Conservation (phyloP, 495 filamentous ascomycete genomes). For the Chaetomidium leptoderma region DNA sequence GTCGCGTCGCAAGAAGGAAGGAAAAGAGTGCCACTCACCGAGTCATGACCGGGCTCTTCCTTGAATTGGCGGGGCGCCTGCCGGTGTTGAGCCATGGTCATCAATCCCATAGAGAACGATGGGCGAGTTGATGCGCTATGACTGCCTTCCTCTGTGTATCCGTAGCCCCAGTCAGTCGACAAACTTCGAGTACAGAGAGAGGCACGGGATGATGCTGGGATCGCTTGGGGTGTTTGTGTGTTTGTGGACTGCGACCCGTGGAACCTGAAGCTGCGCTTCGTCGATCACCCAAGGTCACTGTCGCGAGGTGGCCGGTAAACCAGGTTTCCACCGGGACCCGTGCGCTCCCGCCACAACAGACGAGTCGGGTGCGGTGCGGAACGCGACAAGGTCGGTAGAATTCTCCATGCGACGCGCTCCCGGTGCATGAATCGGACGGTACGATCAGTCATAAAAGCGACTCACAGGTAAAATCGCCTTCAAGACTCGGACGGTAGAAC, state of each 20-base stretch:
- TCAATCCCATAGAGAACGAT: constrained; percentile 35
- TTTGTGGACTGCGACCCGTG: constrained; percentile 9
- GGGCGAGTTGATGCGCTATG: neutral
- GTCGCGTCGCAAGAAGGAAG: constrained; percentile 6
- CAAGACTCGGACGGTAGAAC: neutral
- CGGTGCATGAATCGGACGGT: neutral
- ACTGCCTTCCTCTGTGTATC: neutral
- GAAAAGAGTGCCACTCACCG: constrained; percentile 32
- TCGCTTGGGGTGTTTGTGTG: constrained; percentile 1
- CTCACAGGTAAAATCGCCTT: neutral
- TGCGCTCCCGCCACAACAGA: constrained; percentile 19
- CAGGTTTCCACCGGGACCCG: constrained; percentile 28
- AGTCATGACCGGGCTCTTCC: constrained; percentile 36
- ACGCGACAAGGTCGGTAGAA: neutral
- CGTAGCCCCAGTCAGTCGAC: constrained; percentile 16
- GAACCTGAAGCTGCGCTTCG: constrained; percentile 22
- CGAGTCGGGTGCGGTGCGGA: neutral
- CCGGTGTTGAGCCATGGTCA: constrained; percentile 37
- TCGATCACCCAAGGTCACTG: constrained; percentile 23
- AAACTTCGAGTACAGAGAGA: neutral
- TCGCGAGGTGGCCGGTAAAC: constrained; percentile 22
- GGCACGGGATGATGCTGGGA: neutral
- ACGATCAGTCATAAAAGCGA: neutral
- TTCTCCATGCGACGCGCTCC: constrained; percentile 11
- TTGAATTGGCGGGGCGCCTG: constrained; percentile 39